A percentile compares a stretch with the other conserved stretches of the same genome.
These are phyloP conservation scores for Neofusicoccum laricinum DNA, from an alignment of 2,329 filamentous ascomycete species.

Conservation along the genomic window DNA sequence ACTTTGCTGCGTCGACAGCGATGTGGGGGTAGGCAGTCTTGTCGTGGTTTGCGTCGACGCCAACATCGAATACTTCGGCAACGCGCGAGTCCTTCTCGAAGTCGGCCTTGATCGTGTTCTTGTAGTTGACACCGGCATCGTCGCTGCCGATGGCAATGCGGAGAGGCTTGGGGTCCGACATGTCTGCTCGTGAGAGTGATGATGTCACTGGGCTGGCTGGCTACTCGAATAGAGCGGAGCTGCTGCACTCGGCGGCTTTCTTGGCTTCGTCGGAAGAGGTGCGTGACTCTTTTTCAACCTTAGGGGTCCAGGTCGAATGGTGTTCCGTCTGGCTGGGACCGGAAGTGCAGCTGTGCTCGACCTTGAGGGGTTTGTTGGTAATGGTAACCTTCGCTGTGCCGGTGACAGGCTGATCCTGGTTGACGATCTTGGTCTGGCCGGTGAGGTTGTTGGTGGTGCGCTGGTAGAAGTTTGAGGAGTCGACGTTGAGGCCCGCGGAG, in stretches of 20 bases:
- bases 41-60: constrained; percentile 63
- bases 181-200: background rate
- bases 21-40: constrained; percentile 81
- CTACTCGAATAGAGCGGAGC: constrained; percentile 16
- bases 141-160: constrained; percentile 64
- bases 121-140: constrained; percentile 76
- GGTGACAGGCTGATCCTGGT: constrained; percentile 32
- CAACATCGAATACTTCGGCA: constrained; percentile 68
- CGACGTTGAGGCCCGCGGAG: constrained; percentile 14
- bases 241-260: constrained; percentile 25
- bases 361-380: constrained; percentile 36
- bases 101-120: constrained; percentile 71
- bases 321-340: constrained; percentile 15
- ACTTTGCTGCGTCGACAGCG: constrained; percentile 68
- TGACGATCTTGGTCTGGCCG: constrained; percentile 33
- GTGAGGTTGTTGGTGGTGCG: constrained; percentile 12
- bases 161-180: constrained; percentile 32
- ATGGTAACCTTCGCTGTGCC: constrained; percentile 32
- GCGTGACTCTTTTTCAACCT: constrained; percentile 10
- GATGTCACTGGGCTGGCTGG: background rate
- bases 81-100: constrained; percentile 68
- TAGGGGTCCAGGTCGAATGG: constrained; percentile 13
- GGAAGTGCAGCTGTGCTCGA: constrained; percentile 14
- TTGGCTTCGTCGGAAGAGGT: constrained; percentile 6
- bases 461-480: constrained; percentile 15